phyloP scores from a whole-genome alignment of 257 asterid species.

The Cinchona pubescens region DNA sequence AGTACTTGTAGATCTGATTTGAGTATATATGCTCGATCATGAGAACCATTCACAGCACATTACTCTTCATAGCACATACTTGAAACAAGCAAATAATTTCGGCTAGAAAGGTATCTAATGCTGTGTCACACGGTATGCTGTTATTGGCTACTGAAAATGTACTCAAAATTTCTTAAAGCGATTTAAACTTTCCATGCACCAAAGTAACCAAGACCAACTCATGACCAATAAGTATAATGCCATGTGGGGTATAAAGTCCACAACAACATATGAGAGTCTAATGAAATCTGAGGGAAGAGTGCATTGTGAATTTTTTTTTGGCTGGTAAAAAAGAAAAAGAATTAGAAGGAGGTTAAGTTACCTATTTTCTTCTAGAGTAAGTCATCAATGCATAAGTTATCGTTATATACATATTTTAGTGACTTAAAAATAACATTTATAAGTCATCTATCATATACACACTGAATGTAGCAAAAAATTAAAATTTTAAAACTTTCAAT shows the following conservation, averaged over 20 bases:
- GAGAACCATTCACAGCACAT: not conserved
- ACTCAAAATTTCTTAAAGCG: not conserved
- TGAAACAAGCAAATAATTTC: not conserved
- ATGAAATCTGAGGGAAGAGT: constrained; percentile 16
- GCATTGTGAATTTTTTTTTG: constrained; percentile 5
- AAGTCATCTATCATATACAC: too few relatives aligned
- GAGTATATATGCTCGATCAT: not conserved
- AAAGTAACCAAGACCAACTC: not conserved
- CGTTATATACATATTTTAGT: too few relatives aligned
- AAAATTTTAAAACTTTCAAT: too few relatives aligned
- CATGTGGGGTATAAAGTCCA: constrained; percentile 19
- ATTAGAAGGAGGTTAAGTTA: too few relatives aligned
- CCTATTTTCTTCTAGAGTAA: too few relatives aligned
- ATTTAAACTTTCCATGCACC: not conserved
- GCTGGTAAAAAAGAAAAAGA: too few relatives aligned
- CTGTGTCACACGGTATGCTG: constrained; percentile 4
- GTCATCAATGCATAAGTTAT: too few relatives aligned
- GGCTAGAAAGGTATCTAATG: not conserved
- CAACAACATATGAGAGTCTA: not conserved
- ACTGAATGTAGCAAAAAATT: too few relatives aligned
- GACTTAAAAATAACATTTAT: too few relatives aligned
- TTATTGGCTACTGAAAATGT: constrained; percentile 15
- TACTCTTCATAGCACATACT: constrained; percentile 2
- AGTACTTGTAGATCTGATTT: too few relatives aligned
- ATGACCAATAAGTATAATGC: constrained; percentile 26